phyloP scores from a whole-genome alignment of 169 alveolate genomes.

The Eimeria sp. region DNA sequence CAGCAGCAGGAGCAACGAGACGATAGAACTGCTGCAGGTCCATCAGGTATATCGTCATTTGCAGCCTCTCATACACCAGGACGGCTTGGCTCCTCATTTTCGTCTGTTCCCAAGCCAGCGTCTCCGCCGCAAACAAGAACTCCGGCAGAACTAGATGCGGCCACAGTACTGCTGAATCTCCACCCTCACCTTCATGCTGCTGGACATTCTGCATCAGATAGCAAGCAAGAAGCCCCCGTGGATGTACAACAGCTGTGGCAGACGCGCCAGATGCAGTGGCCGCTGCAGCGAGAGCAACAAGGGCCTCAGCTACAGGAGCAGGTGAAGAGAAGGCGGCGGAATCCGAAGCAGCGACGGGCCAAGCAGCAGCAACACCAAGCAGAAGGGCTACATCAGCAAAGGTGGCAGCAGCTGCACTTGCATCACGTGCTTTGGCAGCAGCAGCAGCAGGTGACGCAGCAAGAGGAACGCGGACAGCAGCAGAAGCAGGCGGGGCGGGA shows the following conservation, averaged over 20 bases:
- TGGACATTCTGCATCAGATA: not conserved
- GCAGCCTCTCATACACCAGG: not conserved
- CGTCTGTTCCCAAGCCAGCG: not conserved
- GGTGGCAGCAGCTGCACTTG: not conserved
- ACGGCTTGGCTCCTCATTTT: not conserved
- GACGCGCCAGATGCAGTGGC: not conserved
- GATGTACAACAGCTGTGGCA: not conserved
- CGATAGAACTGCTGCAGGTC: not conserved
- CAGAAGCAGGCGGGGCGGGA: not conserved
- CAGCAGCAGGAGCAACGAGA: not conserved
- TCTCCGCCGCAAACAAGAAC: not conserved
- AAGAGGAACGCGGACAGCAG: not conserved
- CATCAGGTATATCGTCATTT: not conserved
- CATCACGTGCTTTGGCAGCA: not conserved
- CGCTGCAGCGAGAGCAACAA: not conserved
- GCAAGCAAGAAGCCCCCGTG: not conserved
- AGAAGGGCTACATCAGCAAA: not conserved
- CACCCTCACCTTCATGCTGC: not conserved
- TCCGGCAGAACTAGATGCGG: not conserved
- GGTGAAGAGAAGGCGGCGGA: not conserved
- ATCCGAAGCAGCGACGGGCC: not conserved
- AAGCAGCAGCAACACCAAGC: not conserved
- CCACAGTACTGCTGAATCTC: not conserved
- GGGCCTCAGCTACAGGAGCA: conserved; percentile 13
- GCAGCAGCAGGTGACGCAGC: not conserved